Evolutionary conservation across 2,329 filamentous ascomycete species (phyloP), one percentile per base, ranked within the genome.

Genomic region (Aspergillus melleus): DNA sequence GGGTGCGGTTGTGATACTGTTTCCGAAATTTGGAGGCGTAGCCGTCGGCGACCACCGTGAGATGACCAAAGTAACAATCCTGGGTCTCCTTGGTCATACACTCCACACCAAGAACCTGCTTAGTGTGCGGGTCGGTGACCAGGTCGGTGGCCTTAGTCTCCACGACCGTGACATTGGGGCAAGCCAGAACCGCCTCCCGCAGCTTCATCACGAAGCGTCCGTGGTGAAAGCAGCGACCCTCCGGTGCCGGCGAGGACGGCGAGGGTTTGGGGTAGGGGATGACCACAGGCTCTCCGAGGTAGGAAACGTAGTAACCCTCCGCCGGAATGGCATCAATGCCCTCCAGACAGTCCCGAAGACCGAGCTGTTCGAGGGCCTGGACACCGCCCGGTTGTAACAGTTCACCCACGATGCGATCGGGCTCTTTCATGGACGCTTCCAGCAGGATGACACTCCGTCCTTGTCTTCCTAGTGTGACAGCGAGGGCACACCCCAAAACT

Each of bases 331-430:
- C 88, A 73, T 99, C 95, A 69, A 99, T 98, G 59, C 80, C 90
- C 60, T 98, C 92, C 60, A 98, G 79, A 73, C 92, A 96, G 69
- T 93, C 86, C 57, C 81, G 83, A 64, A 99, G 79, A 2, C 95
- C 95, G 53, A 99, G 81, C 72, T 90, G 87, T 71, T 88, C 84
- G 69, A 99, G 82, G 8, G 95, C 90, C 55, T 86, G 82, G 36
- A 96, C 88, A 53, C 95, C 95, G 54, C 95, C 95, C 0, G 95
- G 95, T 77, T 99, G 95, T 68, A 99, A 81, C 65, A 99, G 80
- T 80, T 99, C 95, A 68, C 95, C 95, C 52, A 99, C 92, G 67
- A 99, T 99, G 64, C 95, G 88, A 79, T 98, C 90, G 20, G 95
- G 95, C 80, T 98, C 90, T 77, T 92, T 92, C 78, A 98, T 82